Evolutionary conservation across 805 yeast genomes (phyloP), one percentile per base, ranked within the genome.

Genomic region (Ogataea neopini): DNA sequence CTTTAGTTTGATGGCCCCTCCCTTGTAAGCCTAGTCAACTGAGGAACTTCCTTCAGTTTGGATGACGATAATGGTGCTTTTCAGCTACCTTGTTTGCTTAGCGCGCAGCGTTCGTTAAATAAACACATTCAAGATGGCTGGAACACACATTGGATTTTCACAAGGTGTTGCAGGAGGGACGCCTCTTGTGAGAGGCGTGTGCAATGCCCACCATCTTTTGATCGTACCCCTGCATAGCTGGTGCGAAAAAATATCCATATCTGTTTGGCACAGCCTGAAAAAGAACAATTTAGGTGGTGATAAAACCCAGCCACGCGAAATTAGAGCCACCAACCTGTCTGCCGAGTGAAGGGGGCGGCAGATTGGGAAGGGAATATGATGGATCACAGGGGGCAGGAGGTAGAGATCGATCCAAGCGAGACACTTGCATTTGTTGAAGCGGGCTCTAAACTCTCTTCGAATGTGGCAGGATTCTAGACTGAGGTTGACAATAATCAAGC

Each of bases 221-320:
- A 19, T 19, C 20, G 37, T 19, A 34, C 40, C 40, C 30, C 40
- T 23, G 29, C 30, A 37, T 23, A 37, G 40, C 28, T 37, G 40
- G 40, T 37, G 40, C 25, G 40, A 28, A 11, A 39, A 39, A 22
- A 25, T 26, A n/a, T 26, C 33, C 40, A 22, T 9, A 39, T 22
- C 32, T 23, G 42, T 26, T 26, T 28, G 15, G 33, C 42, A 39
- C 42, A 26, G 42, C 42, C 42, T 26, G 42, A 30, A 39, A n/a
- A 3, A 14, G 25, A 8, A 28, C 42, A 23, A 33, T 39, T 39
- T 39, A 33, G 15, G 33, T 9, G 19, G 13, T 8, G 18, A 39
- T 6, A 39, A 26, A n/a, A n/a, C n/a, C 42, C 42, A 39, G 42
- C 42, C 42, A 26, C 30, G 23, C 20, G 32, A 11, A 37, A 20